These are phyloP conservation scores for Podila epicladia DNA, from an alignment of 192 early-diverging fungal genomes.

Conservation along the genomic window DNA sequence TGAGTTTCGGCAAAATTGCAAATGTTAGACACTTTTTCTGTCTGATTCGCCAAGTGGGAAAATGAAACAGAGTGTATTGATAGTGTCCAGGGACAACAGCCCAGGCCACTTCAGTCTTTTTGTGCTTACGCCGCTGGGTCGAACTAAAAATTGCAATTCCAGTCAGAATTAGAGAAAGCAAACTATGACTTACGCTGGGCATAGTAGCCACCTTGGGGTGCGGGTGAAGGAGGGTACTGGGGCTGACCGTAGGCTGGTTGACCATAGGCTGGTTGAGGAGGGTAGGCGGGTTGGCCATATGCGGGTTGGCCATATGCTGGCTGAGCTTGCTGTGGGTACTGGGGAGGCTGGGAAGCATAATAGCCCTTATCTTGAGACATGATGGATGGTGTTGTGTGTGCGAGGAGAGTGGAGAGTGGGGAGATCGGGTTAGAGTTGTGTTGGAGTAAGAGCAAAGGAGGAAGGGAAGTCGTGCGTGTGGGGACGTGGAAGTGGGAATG, in stretches of 20 bases:
- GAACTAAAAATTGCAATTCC: neutral
- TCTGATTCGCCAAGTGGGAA: too few species aligned
- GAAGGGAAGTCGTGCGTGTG: neutral
- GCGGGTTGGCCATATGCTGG: conserved; percentile 46
- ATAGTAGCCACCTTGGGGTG: conserved; percentile 20
- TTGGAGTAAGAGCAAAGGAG: neutral
- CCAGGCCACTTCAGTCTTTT: too few species aligned
- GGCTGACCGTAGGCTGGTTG: conserved; percentile 27
- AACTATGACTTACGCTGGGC: conserved; percentile 23
- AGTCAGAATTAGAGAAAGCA: neutral
- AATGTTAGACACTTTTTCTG: too few species aligned
- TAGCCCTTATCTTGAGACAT: conserved; percentile 43
- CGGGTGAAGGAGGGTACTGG: conserved; percentile 22
- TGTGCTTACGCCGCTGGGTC: neutral
- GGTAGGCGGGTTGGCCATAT: conserved; percentile 37
- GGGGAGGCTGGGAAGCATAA: conserved; percentile 48
- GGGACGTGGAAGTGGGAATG: neutral
- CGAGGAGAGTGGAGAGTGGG: neutral
- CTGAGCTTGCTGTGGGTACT: conserved; percentile 42
- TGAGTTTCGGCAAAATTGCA: too few species aligned
- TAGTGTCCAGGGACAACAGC: too few species aligned
- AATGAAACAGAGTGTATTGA: too few species aligned
- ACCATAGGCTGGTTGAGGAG: conserved; percentile 27
- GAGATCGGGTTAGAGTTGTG: neutral
- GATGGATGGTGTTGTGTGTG: neutral